Evolutionary conservation across 2,329 filamentous ascomycete genomes (phyloP), one percentile per base, ranked within the genome.

Genomic region (Aspergillus fructus): DNA sequence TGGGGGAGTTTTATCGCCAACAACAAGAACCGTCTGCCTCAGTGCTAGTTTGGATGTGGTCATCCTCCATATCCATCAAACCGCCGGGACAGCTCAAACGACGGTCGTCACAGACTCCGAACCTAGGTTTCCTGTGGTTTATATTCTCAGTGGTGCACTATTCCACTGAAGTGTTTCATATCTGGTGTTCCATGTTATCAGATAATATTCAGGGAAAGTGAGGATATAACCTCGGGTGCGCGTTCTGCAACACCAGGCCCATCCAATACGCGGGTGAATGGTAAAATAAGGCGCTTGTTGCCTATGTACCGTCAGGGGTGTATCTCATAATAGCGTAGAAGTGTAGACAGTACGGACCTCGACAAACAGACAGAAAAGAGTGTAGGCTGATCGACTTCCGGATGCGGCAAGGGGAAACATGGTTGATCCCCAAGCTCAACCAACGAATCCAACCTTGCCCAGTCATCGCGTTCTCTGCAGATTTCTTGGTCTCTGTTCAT

Each of bases 401-500:
- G 51, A 62, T 64, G 56, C 62, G 62, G 62, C 48, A 56, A 60
- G 48, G 55, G 49, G 51, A 61, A 61, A 62, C 58, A 58, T 51
- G 56, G 61, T 59, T 60, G 33, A 47, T 53, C 47, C 58, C 56
- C 2, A 60, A 50, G 13, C 48, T 55, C 34, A 56, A 66, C 61
- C 57, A 61, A 56, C 53, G 19, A 55, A 60, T 13, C 54, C 59
- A 61, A 46, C 19, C 43, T 53, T n/a, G 34, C 34, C 34, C 12
- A 37, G 59, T 43, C 41, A 47, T 49, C 33, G 19, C 41, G 30
- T 30, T 27, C 9, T 49, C 24, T 21, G 21, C 17, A 17, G 21
- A 6, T 8, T 34, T 17, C 15, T 27, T 55, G 17, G 17, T 49
- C 39, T 55, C 52, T n/a, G 13, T 17, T 48, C 51, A 48, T 53